These are phyloP conservation scores for Trifolium subterraneum DNA, from an alignment of 306 rosid genomes.

Conservation along the genomic window DNA sequence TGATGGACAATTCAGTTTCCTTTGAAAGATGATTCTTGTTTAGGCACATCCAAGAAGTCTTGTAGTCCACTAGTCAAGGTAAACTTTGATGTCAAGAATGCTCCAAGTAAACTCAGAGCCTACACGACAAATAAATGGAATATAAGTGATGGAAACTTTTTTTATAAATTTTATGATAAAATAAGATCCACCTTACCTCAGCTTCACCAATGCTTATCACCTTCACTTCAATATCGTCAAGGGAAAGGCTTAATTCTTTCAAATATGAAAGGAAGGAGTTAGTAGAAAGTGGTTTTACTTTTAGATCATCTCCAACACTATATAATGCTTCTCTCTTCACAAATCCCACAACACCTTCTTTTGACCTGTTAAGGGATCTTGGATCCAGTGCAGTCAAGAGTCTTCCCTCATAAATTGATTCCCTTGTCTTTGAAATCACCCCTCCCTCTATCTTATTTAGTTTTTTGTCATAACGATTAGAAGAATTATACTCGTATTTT, in stretches of 20 bases:
- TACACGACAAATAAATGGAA: background rate
- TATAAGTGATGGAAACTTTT: no score
- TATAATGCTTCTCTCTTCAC: background rate
- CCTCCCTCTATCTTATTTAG: background rate
- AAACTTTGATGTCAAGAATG: slow-evolving; percentile 36
- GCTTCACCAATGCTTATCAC: slow-evolving; percentile 24
- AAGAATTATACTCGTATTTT: fast-evolving
- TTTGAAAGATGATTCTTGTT: background rate
- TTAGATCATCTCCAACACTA: background rate
- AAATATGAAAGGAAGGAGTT: background rate
- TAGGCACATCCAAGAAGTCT: background rate
- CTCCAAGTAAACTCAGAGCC: slow-evolving; percentile 38
- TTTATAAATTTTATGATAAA: no score
- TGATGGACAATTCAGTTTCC: no score
- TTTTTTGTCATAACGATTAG: fast-evolving
- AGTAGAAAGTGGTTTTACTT: background rate
- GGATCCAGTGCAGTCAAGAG: slow-evolving; percentile 2
- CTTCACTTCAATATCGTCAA: slow-evolving; percentile 40
- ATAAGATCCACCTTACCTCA: slow-evolving; percentile 17
- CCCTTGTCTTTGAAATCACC: background rate
- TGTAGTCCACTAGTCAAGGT: background rate
- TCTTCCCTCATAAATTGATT: background rate
- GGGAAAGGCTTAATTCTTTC: slow-evolving; percentile 5
- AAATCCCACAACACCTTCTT: background rate
- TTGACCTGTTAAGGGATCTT: slow-evolving; percentile 24